Conservation (phyloP, 306 rosid genomes). For the Malus domestica region DNA sequence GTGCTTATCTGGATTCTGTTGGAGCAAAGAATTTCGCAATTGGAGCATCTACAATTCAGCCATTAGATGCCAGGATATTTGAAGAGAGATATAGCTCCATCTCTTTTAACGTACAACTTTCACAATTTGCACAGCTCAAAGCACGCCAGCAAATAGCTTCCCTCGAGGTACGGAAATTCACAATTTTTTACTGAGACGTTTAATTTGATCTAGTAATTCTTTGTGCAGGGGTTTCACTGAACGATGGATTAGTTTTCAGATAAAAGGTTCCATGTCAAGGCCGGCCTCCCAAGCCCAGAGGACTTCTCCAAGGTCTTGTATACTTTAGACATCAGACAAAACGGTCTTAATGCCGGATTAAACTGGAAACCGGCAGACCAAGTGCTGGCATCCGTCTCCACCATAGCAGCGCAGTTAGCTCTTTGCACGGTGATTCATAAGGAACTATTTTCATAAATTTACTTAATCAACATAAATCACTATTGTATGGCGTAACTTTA, state of each 20-base stretch:
- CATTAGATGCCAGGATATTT: constrained; percentile 5
- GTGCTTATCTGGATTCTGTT: constrained; percentile 23
- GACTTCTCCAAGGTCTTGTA: constrained; percentile 21
- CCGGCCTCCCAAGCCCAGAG: constrained; percentile 4
- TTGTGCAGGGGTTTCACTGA: not conserved
- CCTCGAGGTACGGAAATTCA: too few relatives aligned
- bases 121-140: constrained; percentile 15
- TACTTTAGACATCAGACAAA: constrained; percentile 20
- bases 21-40: constrained; percentile 17
- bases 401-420: not conserved
- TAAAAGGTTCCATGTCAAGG: not conserved
- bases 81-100: constrained; percentile 13
- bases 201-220: not conserved
- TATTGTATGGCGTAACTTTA: not conserved
- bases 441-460: too few relatives aligned
- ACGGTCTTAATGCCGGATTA: constrained; percentile 4
- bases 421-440: too few relatives aligned
- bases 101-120: constrained; percentile 10
- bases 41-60: constrained; percentile 18
- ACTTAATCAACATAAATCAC: too few relatives aligned
- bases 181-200: too few relatives aligned
- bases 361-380: constrained; percentile 6
- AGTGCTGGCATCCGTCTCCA: constrained; percentile 6
- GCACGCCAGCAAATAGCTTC: too few relatives aligned
- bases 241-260: constrained; percentile 1